A percentile compares a stretch with the other conserved stretches of the same genome.
Conservation (phyloP, 1,139 yeast species). For the Geotrichum reessii region DNA sequence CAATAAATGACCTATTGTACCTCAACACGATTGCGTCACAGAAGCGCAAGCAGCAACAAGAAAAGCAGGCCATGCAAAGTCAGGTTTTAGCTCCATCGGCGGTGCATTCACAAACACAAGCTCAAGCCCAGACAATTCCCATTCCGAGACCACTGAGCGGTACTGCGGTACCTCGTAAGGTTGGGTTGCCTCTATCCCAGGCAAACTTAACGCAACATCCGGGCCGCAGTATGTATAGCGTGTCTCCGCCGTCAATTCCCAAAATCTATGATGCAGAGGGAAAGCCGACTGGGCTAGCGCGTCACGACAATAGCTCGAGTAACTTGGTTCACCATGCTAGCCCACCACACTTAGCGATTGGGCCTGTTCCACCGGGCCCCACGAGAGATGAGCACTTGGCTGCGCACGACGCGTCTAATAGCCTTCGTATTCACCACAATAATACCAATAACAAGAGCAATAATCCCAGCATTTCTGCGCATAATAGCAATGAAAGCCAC, state of each 20-base stretch:
- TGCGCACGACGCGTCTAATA: background rate
- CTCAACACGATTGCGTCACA: background rate
- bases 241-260: background rate
- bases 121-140: background rate
- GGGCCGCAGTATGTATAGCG: background rate
- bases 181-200: background rate
- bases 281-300: background rate
- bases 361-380: background rate
- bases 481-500: background rate
- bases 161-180: background rate
- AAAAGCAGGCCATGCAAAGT: background rate
- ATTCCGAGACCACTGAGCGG: background rate
- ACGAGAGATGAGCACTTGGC: background rate
- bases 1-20: constrained; percentile 4
- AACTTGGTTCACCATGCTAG: background rate
- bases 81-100: background rate
- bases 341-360: background rate
- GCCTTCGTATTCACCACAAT: background rate
- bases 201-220: background rate
- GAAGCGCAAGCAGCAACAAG: background rate
- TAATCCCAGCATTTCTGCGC: too few relatives aligned
- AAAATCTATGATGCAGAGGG: background rate
- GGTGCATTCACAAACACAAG: background rate
- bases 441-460: background rate
- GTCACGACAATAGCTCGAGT: background rate